Evolutionary conservation across 169 alveolate genomes (phyloP).

Genomic region (Plasmodium relictum): DNA sequence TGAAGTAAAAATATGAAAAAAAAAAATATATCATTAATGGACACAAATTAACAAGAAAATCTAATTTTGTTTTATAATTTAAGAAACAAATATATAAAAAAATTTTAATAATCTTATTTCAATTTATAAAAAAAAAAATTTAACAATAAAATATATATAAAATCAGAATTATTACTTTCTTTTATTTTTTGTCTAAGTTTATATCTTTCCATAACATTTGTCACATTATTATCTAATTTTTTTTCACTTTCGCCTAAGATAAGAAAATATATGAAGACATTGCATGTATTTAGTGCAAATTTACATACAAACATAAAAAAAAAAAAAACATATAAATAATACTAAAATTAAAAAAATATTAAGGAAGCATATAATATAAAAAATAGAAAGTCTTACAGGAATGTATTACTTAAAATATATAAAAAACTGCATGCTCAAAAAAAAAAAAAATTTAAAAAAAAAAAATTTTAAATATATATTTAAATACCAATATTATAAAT

Average conservation of each 20-base stretch:
- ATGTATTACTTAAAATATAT: not conserved
- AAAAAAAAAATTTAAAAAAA: not conserved
- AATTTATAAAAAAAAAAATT: too few species aligned
- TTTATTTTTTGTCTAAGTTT: conserved; percentile 74
- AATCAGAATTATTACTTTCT: conserved; percentile 31
- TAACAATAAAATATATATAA: too few species aligned
- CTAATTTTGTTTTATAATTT: too few species aligned
- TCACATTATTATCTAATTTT: conserved; percentile 36
- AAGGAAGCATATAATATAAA: not conserved
- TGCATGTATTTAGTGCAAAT: not conserved
- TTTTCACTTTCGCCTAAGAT: conserved; percentile 64
- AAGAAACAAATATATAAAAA: not conserved
- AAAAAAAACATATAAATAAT: not conserved
- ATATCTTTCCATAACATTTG: conserved; percentile 69
- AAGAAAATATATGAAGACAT: conserved; percentile 1
- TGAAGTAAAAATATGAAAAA: conserved; percentile 11
- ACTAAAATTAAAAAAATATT: too few species aligned
- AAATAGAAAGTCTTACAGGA: conserved; percentile 1
- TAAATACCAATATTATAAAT: conserved; percentile 66
- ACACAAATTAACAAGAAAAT: not conserved
- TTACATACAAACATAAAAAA: not conserved
- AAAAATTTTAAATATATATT: too few species aligned
- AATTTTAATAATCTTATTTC: not conserved
- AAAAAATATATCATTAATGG: not conserved
- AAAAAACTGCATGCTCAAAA: not conserved